Percentiles rank a stretch among this genome's conserved stretches.
phyloP scores from a whole-genome alignment of 805 yeast genomes.

The Saccharomyces eubayanus region DNA sequence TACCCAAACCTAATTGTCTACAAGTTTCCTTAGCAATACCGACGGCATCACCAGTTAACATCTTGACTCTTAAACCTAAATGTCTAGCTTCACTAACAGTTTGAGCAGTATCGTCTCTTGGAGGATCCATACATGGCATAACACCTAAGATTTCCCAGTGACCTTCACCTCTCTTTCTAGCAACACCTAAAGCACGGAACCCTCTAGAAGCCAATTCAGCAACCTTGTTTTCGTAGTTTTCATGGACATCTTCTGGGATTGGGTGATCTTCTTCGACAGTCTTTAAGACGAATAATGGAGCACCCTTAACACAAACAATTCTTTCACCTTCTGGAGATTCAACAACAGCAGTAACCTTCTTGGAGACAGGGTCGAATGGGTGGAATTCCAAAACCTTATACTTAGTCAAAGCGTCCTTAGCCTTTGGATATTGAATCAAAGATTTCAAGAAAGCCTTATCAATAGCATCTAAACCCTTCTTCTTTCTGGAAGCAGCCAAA shows the following conservation, averaged over 20 bases:
- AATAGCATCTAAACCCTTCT: slow-evolving; percentile 96
- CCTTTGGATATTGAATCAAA: slow-evolving; percentile 79
- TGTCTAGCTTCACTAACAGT: slow-evolving; percentile 86
- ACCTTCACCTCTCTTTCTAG: slow-evolving; percentile 96
- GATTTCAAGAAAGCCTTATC: slow-evolving; percentile 95
- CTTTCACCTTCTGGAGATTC: slow-evolving; percentile 94
- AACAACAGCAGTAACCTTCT: slow-evolving; percentile 90
- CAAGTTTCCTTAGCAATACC: slow-evolving; percentile 98
- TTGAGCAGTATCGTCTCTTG: slow-evolving; percentile 95
- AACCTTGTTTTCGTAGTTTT: slow-evolving; percentile 92
- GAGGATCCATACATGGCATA: slow-evolving; percentile 99
- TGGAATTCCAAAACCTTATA: slow-evolving; percentile 92
- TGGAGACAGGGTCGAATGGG: slow-evolving; percentile 96
- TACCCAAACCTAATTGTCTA: slow-evolving; percentile 93
- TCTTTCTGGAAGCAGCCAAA: slow-evolving; percentile 95
- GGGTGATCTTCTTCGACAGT: slow-evolving; percentile 97
- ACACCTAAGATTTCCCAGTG: slow-evolving; percentile 97
- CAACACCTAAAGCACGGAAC: slow-evolving; percentile 97
- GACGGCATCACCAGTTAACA: slow-evolving; percentile 98
- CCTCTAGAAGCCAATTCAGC: slow-evolving; percentile 98
- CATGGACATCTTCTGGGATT: slow-evolving; percentile 85
- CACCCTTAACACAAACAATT: slow-evolving; percentile 95
- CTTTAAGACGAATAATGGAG: slow-evolving; percentile 92
- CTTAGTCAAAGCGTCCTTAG: slow-evolving; percentile 84
- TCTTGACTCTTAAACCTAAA: slow-evolving; percentile 90